Evolutionary conservation across 1,139 yeast species (phyloP).

Genomic region (Nadsonia starkeyi-henricii): DNA sequence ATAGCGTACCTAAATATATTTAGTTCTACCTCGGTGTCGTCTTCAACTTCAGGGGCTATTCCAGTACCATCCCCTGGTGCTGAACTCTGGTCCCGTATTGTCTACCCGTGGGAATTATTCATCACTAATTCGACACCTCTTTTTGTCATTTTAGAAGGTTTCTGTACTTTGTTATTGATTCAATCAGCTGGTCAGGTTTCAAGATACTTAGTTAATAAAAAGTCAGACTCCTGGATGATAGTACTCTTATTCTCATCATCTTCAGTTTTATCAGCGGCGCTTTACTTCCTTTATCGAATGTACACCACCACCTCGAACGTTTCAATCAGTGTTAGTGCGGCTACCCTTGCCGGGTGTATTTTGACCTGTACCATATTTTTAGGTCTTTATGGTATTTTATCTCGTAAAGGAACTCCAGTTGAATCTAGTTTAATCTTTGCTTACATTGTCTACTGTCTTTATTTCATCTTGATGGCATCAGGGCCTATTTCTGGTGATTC

Average conservation of each 20-base stretch:
- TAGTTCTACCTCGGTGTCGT: slow-evolving; percentile 15
- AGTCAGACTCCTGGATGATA: slow-evolving; percentile 71
- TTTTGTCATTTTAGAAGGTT: slow-evolving; percentile 82
- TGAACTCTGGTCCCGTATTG: slow-evolving; percentile 24
- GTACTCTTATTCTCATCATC: slow-evolving; percentile 64
- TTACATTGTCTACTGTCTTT: slow-evolving; percentile 81
- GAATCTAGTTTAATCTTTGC: slow-evolving; percentile 80
- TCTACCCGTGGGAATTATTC: slow-evolving; percentile 53
- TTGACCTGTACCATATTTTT: slow-evolving; percentile 63
- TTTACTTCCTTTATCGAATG: slow-evolving; percentile 70
- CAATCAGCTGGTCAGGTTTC: slow-evolving; percentile 84
- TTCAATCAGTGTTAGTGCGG: slow-evolving; percentile 49
- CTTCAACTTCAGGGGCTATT: slow-evolving; percentile 2
- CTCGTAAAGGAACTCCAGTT: slow-evolving; percentile 74
- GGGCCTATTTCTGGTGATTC: no score
- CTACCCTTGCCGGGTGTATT: slow-evolving; percentile 74
- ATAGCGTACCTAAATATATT: slow-evolving; percentile 56
- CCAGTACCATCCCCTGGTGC: slow-evolving; percentile 3
- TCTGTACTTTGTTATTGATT: slow-evolving; percentile 75
- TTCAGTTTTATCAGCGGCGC: slow-evolving; percentile 56
- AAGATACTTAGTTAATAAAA: slow-evolving; percentile 51
- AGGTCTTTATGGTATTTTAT: slow-evolving; percentile 71
- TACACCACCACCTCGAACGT: slow-evolving; percentile 50
- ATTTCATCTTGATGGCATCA: slow-evolving; percentile 47
- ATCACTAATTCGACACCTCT: slow-evolving; percentile 74